Conservation (phyloP, 2,329 filamentous ascomycete species). For the Trichoderma oligosporum region DNA sequence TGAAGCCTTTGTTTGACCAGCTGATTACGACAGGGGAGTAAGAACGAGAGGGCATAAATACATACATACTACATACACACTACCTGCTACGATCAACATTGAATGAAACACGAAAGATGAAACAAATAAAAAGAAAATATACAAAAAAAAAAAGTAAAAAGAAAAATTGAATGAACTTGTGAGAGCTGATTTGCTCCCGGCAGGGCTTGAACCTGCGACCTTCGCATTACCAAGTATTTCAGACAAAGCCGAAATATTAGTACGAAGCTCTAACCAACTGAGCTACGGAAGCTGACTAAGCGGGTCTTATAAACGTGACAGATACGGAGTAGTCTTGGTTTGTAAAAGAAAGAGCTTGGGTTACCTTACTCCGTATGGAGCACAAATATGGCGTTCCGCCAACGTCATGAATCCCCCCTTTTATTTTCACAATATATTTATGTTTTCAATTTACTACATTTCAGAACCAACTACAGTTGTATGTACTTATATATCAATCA, state of each 20-base stretch:
- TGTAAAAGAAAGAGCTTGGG: too few species aligned
- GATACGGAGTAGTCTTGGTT: too few species aligned
- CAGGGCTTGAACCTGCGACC: conserved; percentile 15
- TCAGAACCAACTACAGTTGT: too few species aligned
- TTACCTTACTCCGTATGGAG: too few species aligned
- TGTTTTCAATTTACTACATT: too few species aligned
- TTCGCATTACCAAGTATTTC: conserved; percentile 5
- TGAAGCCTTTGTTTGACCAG: conserved; percentile 67
- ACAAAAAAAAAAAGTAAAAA: background rate
- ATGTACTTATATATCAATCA: too few species aligned
- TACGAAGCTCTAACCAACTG: conserved; percentile 9
- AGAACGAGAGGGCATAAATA: background rate
- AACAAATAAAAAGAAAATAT: background rate
- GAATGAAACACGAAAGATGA: background rate
- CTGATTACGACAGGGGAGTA: conserved; percentile 56
- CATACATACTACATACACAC: too few species aligned
- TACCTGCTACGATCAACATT: too few species aligned
- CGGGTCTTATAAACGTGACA: too few species aligned
- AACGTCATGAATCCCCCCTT: too few species aligned
- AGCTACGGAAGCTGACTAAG: background rate
- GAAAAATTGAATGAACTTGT: background rate
- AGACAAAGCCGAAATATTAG: background rate
- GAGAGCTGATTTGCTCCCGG: background rate
- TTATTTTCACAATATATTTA: too few species aligned
- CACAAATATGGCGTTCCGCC: too few species aligned